Percentiles rank a stretch among this genome's conserved stretches.
Evolutionary conservation across 805 yeast genomes (phyloP).

Genomic region (Candida gorgasii): DNA sequence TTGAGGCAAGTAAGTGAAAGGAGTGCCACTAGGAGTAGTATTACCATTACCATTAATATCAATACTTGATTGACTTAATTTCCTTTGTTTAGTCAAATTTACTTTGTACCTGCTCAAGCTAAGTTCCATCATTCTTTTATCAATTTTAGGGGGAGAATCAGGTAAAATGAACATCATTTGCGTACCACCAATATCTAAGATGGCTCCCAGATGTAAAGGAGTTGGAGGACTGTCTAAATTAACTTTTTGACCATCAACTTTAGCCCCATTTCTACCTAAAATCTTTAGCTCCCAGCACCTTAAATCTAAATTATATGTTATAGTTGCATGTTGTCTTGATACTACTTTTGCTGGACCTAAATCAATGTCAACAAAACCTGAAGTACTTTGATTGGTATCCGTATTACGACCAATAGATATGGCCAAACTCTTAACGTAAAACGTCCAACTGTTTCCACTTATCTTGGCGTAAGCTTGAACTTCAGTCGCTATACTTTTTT

Average conservation of each 20-base stretch:
- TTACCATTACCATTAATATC: constrained; percentile 8
- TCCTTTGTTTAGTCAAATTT: constrained; percentile 22
- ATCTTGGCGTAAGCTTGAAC: constrained; percentile 98
- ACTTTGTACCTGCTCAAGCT: constrained; percentile 36
- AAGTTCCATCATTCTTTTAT: constrained; percentile 45
- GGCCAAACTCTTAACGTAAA: constrained; percentile 75
- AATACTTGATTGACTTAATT: constrained; percentile 12
- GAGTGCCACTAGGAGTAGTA: background rate
- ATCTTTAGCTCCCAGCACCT: constrained; percentile 87
- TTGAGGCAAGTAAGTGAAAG: constrained; percentile 20
- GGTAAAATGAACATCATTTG: constrained; percentile 99
- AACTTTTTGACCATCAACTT: constrained; percentile 71
- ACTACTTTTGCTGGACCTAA: constrained; percentile 98
- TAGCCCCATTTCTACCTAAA: constrained; percentile 89
- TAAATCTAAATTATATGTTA: constrained; percentile 69
- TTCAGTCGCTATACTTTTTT: constrained; percentile 64
- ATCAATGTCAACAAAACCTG: constrained; percentile 68
- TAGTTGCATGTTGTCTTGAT: constrained; percentile 84
- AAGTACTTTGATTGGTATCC: constrained; percentile 20
- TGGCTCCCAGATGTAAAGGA: constrained; percentile 79
- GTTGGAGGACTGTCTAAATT: constrained; percentile 53
- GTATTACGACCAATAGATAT: constrained; percentile 89
- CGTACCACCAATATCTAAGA: constrained; percentile 93
- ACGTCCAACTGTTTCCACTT: constrained; percentile 93
- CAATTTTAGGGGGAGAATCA: constrained; percentile 74